These are phyloP conservation scores for Cadophora luteo-olivacea DNA, from an alignment of 2,329 filamentous ascomycete species.

Conservation along the genomic window DNA sequence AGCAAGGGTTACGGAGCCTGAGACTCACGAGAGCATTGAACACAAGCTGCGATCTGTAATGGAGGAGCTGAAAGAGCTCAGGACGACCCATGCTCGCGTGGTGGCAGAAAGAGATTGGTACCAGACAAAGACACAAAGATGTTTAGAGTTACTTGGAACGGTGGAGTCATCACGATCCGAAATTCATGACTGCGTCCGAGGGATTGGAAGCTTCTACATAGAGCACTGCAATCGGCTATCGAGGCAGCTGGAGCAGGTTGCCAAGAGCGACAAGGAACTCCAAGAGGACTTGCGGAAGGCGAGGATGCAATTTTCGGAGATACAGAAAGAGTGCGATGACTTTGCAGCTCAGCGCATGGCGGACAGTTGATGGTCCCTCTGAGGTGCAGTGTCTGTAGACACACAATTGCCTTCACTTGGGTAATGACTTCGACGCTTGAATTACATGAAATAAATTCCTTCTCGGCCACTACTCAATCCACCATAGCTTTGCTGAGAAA, in stretches of 20 bases:
- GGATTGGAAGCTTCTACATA: not conserved
- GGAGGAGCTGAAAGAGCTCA: not conserved
- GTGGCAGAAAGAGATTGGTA: not conserved
- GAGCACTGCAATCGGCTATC: not conserved
- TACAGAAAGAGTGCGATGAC: not conserved
- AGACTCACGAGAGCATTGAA: not conserved
- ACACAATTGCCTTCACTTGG: no score
- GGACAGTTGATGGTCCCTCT: no score
- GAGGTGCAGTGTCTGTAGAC: no score
- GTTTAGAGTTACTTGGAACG: not conserved
- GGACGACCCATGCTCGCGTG: not conserved
- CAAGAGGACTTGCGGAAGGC: not conserved
- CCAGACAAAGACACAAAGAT: not conserved
- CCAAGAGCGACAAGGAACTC: not conserved
- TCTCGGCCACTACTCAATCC: no score
- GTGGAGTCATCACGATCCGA: not conserved
- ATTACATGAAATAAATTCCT: no score
- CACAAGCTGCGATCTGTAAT: not conserved
- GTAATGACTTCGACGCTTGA: no score
- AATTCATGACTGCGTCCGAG: not conserved
- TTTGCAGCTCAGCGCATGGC: no score
- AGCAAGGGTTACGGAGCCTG: no score
- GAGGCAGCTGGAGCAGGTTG: not conserved
- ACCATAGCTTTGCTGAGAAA: no score
- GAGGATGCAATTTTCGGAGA: not conserved